These are phyloP conservation scores for Neohortaea acidophila DNA, from an alignment of 495 filamentous ascomycete species.

Conservation along the genomic window DNA sequence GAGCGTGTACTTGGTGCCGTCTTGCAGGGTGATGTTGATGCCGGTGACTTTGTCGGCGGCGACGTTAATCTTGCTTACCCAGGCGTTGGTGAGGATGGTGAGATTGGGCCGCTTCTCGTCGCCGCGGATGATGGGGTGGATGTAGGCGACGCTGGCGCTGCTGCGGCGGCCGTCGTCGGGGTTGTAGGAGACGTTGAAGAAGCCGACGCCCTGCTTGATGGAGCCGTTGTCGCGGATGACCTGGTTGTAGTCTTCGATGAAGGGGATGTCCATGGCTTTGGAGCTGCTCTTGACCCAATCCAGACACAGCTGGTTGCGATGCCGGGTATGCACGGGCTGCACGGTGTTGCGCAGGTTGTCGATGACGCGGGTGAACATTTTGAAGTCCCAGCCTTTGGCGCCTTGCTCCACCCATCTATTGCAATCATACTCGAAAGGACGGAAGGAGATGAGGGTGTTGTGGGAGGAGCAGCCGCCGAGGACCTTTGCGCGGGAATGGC, in stretches of 20 bases:
- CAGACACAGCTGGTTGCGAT: constrained; percentile 69
- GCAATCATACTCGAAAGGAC: constrained; percentile 67
- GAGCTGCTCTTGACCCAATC: constrained; percentile 69
- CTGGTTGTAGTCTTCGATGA: constrained; percentile 68
- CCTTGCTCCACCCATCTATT: constrained; percentile 56
- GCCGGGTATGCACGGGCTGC: constrained; percentile 59
- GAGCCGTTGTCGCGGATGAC: constrained; percentile 53
- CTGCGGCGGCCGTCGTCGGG: constrained; percentile 63
- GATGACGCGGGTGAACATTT: constrained; percentile 57
- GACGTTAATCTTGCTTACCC: constrained; percentile 63
- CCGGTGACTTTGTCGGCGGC: constrained; percentile 44
- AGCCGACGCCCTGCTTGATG: constrained; percentile 58
- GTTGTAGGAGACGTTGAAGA: constrained; percentile 74
- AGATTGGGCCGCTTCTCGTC: constrained; percentile 63
- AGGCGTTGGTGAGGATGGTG: constrained; percentile 63
- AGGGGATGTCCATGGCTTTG: constrained; percentile 53
- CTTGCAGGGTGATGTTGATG: constrained; percentile 50
- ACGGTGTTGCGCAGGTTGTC: constrained; percentile 65
- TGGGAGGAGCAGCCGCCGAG: constrained; percentile 76
- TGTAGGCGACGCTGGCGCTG: constrained; percentile 72
- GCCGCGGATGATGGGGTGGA: constrained; percentile 66
- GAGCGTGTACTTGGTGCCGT: constrained; percentile 43
- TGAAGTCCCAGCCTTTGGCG: constrained; percentile 63
- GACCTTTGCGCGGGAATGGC: constrained; percentile 71
- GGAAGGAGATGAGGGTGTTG: constrained; percentile 76